Evolutionary conservation across 2,329 filamentous ascomycete species (phyloP), one percentile per base, ranked within the genome.

Genomic region (Xylariaceae sp.): DNA sequence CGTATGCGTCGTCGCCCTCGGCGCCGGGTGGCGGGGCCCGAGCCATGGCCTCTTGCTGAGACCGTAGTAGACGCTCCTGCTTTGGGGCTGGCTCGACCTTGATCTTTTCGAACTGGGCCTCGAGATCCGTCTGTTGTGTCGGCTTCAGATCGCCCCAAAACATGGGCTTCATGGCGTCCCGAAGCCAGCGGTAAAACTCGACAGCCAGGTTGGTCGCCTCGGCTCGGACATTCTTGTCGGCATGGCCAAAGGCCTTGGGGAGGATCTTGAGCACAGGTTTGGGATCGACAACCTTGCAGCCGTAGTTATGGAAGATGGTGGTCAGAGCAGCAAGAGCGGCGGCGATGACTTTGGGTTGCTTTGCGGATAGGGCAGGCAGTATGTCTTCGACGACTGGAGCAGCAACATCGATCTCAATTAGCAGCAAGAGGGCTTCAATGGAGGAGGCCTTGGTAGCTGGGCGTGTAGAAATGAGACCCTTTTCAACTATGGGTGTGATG

Each of bases 131-230:
- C 74, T 99, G 95, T 71, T 99, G 95, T 0, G 96, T 94, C 0
- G 94, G 90, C 73, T 99, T 99, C 60, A 99, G 76, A 57, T 99
- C 95, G 40, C 84, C 87, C 93, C 95, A 99, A 73, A 99, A 98
- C 75, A 98, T 89, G 33, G 94, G 92, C 73, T 99, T 99, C 87
- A 99, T 97, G 9, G 94, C 94, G 63, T 99, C 95, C 65, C 94
- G 90, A 29, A 99, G 81, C 95, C 96, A 99, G 75, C 95, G 83
- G 75, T 99, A 99, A 56, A 99, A 85, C 72, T 99, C 96, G 44
- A 97, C 91, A 0, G 94, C 90, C 55, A 99, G 80, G 66, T 89
- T 92, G 43, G 95, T 95, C 24, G 93, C 92, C 73, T 97, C 95
- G 3, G 93, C 92, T 75, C 95, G 89, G 14, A 99, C 91, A 72